Conservation (phyloP, 352 stramenopile species). For the Globisporangium ultimum region DNA sequence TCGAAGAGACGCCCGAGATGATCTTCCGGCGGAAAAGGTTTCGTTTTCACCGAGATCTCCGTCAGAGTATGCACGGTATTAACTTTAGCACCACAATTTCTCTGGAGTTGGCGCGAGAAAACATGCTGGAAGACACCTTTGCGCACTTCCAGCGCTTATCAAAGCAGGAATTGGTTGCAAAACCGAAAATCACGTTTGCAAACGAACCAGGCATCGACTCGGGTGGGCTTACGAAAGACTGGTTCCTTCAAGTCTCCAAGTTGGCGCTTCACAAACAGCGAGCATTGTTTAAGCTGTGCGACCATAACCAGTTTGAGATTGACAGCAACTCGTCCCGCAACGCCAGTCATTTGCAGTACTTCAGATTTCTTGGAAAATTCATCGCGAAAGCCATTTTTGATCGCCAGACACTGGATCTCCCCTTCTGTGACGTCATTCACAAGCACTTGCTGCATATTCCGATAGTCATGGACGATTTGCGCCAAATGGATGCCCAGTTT, state of each 20-base stretch:
- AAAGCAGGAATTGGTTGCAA: conserved; percentile 50
- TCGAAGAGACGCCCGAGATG: conserved; percentile 76
- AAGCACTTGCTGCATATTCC: conserved; percentile 59
- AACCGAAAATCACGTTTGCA: conserved; percentile 78
- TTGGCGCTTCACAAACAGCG: conserved; percentile 28
- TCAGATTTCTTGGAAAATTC: conserved; percentile 74
- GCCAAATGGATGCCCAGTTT: conserved; percentile 73
- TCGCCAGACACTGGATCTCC: conserved; percentile 75
- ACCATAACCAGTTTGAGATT: conserved; percentile 51
- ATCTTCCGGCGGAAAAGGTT: conserved; percentile 84
- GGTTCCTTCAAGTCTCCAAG: conserved; percentile 80
- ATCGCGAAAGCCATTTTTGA: conserved; percentile 87
- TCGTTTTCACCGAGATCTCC: conserved; percentile 76
- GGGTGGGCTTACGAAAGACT: conserved; percentile 87
- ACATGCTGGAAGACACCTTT: conserved; percentile 71
- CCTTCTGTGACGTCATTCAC: conserved; percentile 68
- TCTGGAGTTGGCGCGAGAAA: conserved; percentile 47
- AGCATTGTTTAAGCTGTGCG: conserved; percentile 50
- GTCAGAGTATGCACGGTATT: conserved; percentile 31
- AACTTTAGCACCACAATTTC: conserved; percentile 31
- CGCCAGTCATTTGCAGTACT: conserved; percentile 34
- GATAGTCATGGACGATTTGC: conserved; percentile 56
- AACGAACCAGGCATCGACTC: conserved; percentile 87
- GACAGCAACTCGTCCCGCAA: conserved; percentile 30
- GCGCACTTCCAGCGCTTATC: conserved; percentile 43